Evolutionary conservation across 1,284 basidiomycete species (phyloP), one percentile per base, ranked within the genome.

Genomic region (Stereum hirsutum): DNA sequence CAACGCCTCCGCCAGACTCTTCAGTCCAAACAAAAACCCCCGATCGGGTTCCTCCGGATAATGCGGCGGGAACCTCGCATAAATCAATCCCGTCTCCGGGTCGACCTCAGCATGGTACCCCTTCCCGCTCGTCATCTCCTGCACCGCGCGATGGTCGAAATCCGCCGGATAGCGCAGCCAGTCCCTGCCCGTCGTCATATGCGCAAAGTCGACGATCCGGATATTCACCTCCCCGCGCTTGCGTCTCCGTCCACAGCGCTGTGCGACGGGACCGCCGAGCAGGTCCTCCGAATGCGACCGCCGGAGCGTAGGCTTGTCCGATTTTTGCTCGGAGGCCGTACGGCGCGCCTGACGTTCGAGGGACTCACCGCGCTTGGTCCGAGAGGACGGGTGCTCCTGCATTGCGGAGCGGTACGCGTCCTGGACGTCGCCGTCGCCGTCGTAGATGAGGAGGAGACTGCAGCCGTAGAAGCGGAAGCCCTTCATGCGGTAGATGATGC

Each of bases 391-490:
- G 41, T 81, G 70, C 50, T 89, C 85, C 33, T 75, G 65, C 7
- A 73, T 70, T 30, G 70, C 74, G 7, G 72, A 59, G 21, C 76
- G 69, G 56, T 82, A 81, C n/a, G 68, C 70, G 50, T 86, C 80
- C 61, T 98, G 96, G 2, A 81, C 77, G 50, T 90, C 86, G 39
- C 71, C 72, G 59, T 98, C 94, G 39, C 96, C 96, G 58, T 99
- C 96, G 61, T 99, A 99, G 61, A 99, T 96, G 57, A 99, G 79
- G 46, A 99, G 78, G 40, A 99, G 74, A 53, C 89, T 94, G 65
- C 94, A 97, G 19, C 96, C 96, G 58, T 99, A 99, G 64, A 99
- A 99, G 28, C 95, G 80, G 64, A 92, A 99, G 7, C 96, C 91
- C 52, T 85, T 83, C 44, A 99, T 68, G 4, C 84, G 78, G 56